Base-by-base conservation (phyloP, 2,329 filamentous ascomycete species). In the Aspergillus neotritici region DNA sequence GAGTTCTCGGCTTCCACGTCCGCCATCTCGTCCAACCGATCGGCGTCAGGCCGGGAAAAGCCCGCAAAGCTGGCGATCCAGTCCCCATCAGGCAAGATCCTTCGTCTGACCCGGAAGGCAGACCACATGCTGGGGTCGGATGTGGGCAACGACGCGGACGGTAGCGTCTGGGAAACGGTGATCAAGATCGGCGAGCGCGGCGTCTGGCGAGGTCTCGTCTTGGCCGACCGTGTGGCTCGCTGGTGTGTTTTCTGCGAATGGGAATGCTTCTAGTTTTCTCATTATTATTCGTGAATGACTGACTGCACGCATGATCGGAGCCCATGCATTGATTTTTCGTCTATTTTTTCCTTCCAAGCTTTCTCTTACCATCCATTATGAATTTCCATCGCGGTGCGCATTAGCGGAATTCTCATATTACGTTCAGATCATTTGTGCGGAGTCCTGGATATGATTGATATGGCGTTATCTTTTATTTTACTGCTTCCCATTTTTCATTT, bases 11-110 rank as follows among this genome's bases (percentile, higher is more conserved):
- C 64, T 1, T 67, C 67, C 3, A 64, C 63, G 2, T 71, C 68
- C 6, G 83, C 83, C 1, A 72, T 82, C 14, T 83, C 83, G 0
- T 66, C 65, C 2, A 57, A 44, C n/a, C 60, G 55, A 16, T 66
- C 64, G 2, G 40, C 46, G 13, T 59, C 54, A 13, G 61, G 58
- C 5, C 60, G 64, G 1, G 66, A 82, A 61, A 98, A 98, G 66
- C 91, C 93, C 2, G 93, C 93, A 4, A 98, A 98, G 67, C 69
- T 98, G 41, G 93, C 93, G 0, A 91, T 98, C 43, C 93, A 98
- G 68, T 88, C 86, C 5, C 93, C 93, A 0, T 86, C 84, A 25
- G 93, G 94, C 48, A 97, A 97, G 71, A 97, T 98, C 54, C 78
- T 97, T 46, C 77, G 93, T 41, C 74, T 75, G 28, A 72, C 63